phyloP scores from a whole-genome alignment of 2,329 filamentous ascomycete species.

The Leptosphaerulina australis region DNA sequence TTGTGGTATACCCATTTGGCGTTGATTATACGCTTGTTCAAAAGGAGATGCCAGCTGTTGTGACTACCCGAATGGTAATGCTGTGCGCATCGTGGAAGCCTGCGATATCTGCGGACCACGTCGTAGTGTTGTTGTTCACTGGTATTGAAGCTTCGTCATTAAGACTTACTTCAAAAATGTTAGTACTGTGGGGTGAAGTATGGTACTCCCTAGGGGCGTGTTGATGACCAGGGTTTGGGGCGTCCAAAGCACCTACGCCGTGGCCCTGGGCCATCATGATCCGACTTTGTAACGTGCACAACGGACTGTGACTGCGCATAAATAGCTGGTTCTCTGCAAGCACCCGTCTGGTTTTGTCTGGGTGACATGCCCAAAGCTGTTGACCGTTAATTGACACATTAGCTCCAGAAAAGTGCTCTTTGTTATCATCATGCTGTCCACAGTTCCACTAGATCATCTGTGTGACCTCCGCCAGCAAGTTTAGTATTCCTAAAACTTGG shows the following conservation, averaged over 20 bases:
- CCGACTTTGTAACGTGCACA: slow-evolving; percentile 39
- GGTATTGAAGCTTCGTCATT: no score
- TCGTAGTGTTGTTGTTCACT: not conserved
- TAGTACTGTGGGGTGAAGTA: not conserved
- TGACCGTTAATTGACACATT: slow-evolving; percentile 2
- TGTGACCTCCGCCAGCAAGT: slow-evolving; percentile 29
- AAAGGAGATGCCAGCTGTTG: slow-evolving; percentile 30
- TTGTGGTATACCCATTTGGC: no score
- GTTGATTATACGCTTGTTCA: slow-evolving; percentile 20
- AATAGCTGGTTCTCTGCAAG: slow-evolving; percentile 12
- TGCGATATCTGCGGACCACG: not conserved
- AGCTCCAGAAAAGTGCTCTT: not conserved
- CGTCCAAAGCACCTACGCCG: slow-evolving; percentile 35
- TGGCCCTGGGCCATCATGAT: slow-evolving; percentile 34
- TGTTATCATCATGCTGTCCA: slow-evolving; percentile 8
- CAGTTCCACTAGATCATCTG: slow-evolving; percentile 22
- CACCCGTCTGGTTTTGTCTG: slow-evolving; percentile 6
- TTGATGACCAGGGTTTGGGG: slow-evolving; percentile 9
- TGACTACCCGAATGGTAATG: slow-evolving; percentile 34
- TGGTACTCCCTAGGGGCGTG: slow-evolving; percentile 4
- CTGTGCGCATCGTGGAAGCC: slow-evolving; percentile 22
- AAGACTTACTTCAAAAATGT: slow-evolving; percentile 1
- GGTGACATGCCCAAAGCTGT: not conserved
- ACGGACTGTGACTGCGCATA: slow-evolving; percentile 14
- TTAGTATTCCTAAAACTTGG: slow-evolving; percentile 23